Percentiles rank a stretch among this genome's conserved stretches.
phyloP scores from a whole-genome alignment of 331 rosid species.

The Malus hybrid region DNA sequence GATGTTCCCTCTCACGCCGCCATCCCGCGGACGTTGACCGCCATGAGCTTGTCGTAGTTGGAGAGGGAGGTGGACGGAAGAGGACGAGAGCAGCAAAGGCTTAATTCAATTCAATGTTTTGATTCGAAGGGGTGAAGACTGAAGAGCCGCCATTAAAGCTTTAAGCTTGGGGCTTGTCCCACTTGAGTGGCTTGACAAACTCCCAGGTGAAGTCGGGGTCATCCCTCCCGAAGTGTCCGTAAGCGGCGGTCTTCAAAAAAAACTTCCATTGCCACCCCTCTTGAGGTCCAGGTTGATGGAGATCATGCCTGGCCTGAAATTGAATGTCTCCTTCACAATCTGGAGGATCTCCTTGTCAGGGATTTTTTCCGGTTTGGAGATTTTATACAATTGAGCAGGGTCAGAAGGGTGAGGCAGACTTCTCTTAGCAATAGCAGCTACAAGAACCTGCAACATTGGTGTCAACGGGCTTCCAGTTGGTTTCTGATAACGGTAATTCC shows the following conservation, averaged over 20 bases:
- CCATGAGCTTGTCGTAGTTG: too few species aligned
- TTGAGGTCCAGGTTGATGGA: constrained; percentile 71
- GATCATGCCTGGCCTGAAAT: constrained; percentile 94
- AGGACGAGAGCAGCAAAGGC: too few species aligned
- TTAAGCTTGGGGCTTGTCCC: constrained; percentile 58
- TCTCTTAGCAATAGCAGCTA: constrained; percentile 72
- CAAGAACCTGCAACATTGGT: constrained; percentile 78
- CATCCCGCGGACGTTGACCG: too few species aligned
- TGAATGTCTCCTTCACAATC: constrained; percentile 77
- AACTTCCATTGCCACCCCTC: constrained; percentile 81
- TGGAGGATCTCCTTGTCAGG: constrained; percentile 75
- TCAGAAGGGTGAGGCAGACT: constrained; percentile 52
- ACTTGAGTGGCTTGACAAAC: constrained; percentile 74
- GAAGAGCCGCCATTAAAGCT: background rate
- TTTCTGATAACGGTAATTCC: constrained; percentile 55
- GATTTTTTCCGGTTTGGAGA: constrained; percentile 36
- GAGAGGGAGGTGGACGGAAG: too few species aligned
- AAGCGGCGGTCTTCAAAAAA: constrained; percentile 83
- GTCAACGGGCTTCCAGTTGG: constrained; percentile 82
- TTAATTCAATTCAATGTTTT: too few species aligned
- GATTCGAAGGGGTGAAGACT: too few species aligned
- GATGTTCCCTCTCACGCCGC: too few species aligned
- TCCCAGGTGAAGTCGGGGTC: constrained; percentile 90
- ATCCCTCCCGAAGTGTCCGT: constrained; percentile 85
- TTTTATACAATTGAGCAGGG: constrained; percentile 50